These are phyloP conservation scores for Sesbania bispinosa DNA, from an alignment of 306 rosid genomes.

Conservation along the genomic window DNA sequence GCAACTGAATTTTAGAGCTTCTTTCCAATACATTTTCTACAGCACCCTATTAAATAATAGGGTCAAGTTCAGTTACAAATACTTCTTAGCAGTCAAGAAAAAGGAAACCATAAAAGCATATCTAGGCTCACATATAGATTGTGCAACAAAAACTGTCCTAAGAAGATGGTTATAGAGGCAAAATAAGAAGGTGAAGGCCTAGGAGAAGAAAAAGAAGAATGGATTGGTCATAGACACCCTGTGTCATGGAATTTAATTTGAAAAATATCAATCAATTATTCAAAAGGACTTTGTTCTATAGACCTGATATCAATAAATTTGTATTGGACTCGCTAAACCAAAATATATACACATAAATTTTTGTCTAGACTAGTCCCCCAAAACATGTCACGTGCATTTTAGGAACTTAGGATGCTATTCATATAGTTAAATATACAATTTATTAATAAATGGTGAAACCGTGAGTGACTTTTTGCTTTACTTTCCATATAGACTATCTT, in stretches of 20 bases:
- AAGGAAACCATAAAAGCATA: not conserved
- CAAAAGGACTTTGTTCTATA: not conserved
- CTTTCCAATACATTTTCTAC: too few relatives aligned
- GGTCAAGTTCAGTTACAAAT: not conserved
- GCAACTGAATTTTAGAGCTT: too few relatives aligned
- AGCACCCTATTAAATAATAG: constrained; percentile 40
- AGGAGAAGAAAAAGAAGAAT: not conserved
- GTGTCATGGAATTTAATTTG: not conserved
- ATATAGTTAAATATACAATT: not conserved
- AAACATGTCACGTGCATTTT: not conserved
- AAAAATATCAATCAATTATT: not conserved
- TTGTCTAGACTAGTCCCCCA: not conserved
- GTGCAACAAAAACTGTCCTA: not conserved
- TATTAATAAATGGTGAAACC: not conserved
- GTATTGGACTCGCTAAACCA: not conserved
- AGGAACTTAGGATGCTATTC: not conserved
- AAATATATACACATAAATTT: not conserved
- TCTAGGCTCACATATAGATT: not conserved
- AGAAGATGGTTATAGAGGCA: not conserved
- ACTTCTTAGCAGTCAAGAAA: not conserved
- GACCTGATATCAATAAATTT: not conserved
- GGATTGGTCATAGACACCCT: not conserved
- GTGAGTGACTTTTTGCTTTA: not conserved
- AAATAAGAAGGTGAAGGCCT: not conserved
- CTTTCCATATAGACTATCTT: not conserved